These are phyloP conservation scores for Colletotrichum gloeosporioides DNA, from an alignment of 2,329 filamentous ascomycete genomes.

Conservation along the genomic window DNA sequence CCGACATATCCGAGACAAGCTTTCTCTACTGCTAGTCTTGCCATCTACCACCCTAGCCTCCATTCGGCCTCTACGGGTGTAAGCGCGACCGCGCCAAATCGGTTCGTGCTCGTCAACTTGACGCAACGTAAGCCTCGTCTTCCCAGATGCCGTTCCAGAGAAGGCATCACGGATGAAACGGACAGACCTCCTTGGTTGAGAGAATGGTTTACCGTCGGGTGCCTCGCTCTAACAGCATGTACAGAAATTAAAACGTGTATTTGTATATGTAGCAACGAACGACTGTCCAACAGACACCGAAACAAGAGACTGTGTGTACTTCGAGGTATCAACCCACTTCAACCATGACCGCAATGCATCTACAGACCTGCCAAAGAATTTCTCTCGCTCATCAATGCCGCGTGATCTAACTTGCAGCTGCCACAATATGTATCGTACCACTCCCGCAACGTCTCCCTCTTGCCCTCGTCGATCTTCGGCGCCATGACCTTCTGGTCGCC, in stretches of 20 bases:
- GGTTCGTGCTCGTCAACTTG: background rate
- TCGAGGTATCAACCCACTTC: background rate
- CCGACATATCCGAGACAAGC: background rate
- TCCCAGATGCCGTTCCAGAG: background rate
- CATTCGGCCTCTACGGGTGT: background rate
- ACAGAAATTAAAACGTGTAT: background rate
- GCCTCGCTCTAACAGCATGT: background rate
- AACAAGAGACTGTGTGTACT: constrained; percentile 10
- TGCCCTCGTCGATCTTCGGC: constrained; percentile 26
- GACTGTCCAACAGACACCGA: background rate
- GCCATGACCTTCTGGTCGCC: constrained; percentile 24
- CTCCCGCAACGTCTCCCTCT: constrained; percentile 42
- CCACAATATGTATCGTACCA: constrained; percentile 63
- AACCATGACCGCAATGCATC: background rate
- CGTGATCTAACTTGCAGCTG: constrained; percentile 56
- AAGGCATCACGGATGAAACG: background rate
- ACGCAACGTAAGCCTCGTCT: background rate
- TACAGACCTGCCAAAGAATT: constrained; percentile 9
- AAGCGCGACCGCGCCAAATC: background rate
- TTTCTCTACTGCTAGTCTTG: background rate
- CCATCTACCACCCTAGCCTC: background rate
- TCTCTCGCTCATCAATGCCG: constrained; percentile 26
- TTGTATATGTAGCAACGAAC: background rate
- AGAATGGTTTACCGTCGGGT: too few species aligned
- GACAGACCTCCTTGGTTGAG: background rate